A percentile compares a stretch with the other conserved stretches of the same genome.
Conservation (phyloP, 2,329 filamentous ascomycete genomes). For the Neofusicoccum cordaticola region DNA sequence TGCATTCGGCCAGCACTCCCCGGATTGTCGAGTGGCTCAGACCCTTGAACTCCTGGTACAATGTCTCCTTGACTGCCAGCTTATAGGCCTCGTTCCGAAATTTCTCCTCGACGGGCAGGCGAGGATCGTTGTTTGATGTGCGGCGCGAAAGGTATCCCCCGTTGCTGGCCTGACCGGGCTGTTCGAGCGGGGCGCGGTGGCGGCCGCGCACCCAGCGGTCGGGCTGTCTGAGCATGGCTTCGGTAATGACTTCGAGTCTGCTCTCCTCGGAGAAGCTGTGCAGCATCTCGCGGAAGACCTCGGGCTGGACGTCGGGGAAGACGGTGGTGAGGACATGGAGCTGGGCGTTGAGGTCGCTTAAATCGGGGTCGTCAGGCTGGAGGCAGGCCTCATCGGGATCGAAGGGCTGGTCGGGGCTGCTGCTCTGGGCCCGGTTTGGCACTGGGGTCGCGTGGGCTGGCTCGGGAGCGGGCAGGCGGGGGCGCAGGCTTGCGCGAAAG, state of each 20-base stretch:
- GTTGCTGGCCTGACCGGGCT: constrained; percentile 31
- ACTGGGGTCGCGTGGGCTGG: background rate
- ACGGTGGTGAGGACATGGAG: constrained; percentile 67
- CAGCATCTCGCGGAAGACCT: constrained; percentile 81
- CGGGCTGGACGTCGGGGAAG: constrained; percentile 77
- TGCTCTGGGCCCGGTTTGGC: constrained; percentile 4
- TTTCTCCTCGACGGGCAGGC: constrained; percentile 55
- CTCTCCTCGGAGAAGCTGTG: constrained; percentile 72
- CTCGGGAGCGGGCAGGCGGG: background rate
- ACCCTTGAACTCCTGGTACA: constrained; percentile 73
- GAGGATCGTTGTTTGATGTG: constrained; percentile 28
- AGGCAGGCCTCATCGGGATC: background rate
- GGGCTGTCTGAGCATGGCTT: constrained; percentile 70
- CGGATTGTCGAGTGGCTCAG: constrained; percentile 71
- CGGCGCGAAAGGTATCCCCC: constrained; percentile 22
- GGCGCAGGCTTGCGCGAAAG: constrained; percentile 9
- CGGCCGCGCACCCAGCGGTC: constrained; percentile 69
- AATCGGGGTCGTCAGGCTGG: constrained; percentile 55
- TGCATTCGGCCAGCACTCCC: constrained; percentile 75
- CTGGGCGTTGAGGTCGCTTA: constrained; percentile 67
- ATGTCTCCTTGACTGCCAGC: constrained; percentile 63
- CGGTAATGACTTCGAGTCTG: constrained; percentile 71
- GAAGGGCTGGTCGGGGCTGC: background rate
- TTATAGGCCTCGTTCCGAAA: constrained; percentile 69
- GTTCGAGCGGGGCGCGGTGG: constrained; percentile 45